Evolutionary conservation across 169 alveolate genomes (phyloP).

Genomic region (Neospora caninum): DNA sequence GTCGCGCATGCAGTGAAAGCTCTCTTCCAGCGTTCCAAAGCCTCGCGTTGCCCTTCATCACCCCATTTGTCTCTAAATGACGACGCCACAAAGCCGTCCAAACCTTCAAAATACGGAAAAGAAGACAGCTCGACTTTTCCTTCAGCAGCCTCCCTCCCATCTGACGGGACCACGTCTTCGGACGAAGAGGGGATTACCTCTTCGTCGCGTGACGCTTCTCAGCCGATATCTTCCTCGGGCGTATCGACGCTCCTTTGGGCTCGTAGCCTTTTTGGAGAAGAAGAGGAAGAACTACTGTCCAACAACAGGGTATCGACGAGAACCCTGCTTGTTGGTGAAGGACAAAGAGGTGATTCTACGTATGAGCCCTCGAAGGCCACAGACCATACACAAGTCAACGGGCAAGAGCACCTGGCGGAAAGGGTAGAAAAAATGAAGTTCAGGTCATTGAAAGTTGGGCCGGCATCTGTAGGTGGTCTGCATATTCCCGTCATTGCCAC

Average conservation of each 20-base stretch:
- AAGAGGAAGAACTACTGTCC: not conserved
- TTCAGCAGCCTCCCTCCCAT: not conserved
- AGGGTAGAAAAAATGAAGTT: not conserved
- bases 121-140: not conserved
- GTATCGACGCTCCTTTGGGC: not conserved
- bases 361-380: not conserved
- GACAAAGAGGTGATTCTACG: not conserved
- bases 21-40: not conserved
- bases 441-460: not conserved
- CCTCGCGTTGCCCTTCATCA: not conserved
- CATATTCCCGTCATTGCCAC: conserved; percentile 8
- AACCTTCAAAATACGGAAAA: not conserved
- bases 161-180: not conserved
- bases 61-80: not conserved
- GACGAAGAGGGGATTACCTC: not conserved
- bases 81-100: no score
- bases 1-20: conserved; percentile 16
- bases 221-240: not conserved
- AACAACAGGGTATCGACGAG: not conserved
- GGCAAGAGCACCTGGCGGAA: not conserved
- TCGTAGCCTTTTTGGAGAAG: not conserved
- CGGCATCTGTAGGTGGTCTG: not conserved
- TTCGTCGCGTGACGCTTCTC: not conserved
- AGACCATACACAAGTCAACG: not conserved
- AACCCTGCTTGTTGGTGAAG: not conserved